Percentiles rank a stretch among this genome's conserved stretches.
These are phyloP conservation scores for Trichosanthes cucumerina DNA, from an alignment of 306 rosid genomes.

Conservation along the genomic window DNA sequence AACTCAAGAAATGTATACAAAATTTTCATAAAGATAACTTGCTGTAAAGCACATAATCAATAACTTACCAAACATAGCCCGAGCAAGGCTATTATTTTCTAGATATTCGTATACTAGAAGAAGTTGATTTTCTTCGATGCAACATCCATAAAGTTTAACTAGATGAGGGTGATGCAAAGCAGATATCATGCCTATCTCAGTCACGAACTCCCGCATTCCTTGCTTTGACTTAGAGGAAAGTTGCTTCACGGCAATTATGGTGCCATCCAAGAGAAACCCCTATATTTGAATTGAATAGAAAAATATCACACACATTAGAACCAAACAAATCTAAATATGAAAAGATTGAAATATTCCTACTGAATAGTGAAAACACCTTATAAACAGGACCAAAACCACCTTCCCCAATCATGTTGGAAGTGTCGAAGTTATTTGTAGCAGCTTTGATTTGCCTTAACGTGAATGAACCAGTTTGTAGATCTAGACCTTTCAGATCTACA, in stretches of 20 bases:
- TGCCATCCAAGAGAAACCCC: background rate
- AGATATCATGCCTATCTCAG: background rate
- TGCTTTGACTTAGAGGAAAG: background rate
- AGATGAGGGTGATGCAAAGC: background rate
- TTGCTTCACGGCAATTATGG: background rate
- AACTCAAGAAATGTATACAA: background rate
- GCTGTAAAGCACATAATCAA: background rate
- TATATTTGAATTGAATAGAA: background rate
- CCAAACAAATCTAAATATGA: background rate
- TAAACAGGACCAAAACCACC: constrained; percentile 40
- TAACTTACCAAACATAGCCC: background rate
- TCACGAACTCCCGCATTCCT: background rate
- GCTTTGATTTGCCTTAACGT: constrained; percentile 27
- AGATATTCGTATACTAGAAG: constrained; percentile 18
- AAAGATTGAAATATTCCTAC: background rate
- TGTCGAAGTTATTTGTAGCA: constrained; percentile 28
- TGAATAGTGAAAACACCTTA: constrained; percentile 16
- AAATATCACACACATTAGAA: background rate
- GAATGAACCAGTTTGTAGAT: constrained; percentile 2
- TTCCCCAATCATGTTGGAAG: constrained; percentile 26
- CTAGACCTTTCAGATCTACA: background rate
- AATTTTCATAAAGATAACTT: background rate
- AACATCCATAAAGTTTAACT: background rate
- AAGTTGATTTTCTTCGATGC: background rate
- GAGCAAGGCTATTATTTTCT: constrained; percentile 7